Percentiles rank a stretch among this genome's conserved stretches.
Conservation (phyloP, 257 asterid species). For the Solanum commersonii region DNA sequence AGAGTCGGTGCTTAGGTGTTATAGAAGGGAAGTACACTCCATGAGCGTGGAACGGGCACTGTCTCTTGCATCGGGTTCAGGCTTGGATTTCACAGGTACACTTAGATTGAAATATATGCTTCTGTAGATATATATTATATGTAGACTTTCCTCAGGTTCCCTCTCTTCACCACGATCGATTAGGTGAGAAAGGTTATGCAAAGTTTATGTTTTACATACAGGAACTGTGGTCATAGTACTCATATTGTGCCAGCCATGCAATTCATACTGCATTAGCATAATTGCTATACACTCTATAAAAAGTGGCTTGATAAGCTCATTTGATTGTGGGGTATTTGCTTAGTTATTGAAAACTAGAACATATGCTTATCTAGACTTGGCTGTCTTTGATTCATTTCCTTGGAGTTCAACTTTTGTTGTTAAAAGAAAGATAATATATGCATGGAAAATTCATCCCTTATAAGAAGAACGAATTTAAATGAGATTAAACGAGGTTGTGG, state of each 20-base stretch:
- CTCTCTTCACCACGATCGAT: neutral
- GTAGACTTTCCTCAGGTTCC: neutral
- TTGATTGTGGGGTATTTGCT: neutral
- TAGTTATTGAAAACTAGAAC: neutral
- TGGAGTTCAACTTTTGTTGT: neutral
- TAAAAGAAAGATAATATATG: neutral
- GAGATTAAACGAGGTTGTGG: neutral
- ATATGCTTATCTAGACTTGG: neutral
- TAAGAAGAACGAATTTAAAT: neutral
- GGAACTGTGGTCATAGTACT: neutral
- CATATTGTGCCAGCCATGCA: neutral
- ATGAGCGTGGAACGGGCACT: constrained; percentile 20
- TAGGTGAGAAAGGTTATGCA: neutral
- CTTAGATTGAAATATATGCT: neutral
- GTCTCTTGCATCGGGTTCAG: constrained; percentile 18
- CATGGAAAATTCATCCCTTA: neutral
- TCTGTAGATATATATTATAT: neutral
- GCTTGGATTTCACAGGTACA: constrained; percentile 45
- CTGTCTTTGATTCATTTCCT: neutral
- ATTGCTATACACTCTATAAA: neutral
- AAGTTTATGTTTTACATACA: neutral
- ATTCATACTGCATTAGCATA: neutral
- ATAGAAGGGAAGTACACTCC: constrained; percentile 67
- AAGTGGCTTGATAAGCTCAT: neutral
- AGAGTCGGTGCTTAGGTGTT: constrained; percentile 48